Conservation (phyloP, 2,329 filamentous ascomycete genomes). For the Madurella fahalii region DNA sequence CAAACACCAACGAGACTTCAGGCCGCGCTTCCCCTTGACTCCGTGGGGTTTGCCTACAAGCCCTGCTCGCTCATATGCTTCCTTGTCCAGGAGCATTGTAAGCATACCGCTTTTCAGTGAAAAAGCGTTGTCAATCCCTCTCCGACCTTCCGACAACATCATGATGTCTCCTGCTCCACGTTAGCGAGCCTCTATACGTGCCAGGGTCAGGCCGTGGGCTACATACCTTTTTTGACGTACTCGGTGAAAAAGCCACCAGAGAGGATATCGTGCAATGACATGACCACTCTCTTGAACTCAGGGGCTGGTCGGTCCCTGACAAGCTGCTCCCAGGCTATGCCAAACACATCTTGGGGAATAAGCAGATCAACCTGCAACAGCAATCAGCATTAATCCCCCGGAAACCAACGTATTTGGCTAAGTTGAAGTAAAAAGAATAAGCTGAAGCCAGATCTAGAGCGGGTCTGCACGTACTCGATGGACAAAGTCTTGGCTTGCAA, state of each 20-base stretch:
- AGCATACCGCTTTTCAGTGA: conserved; percentile 66
- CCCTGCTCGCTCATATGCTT: conserved; percentile 78
- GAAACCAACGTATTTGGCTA: background rate
- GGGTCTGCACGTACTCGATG: conserved; percentile 45
- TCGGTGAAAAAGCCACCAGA: conserved; percentile 73
- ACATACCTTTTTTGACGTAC: conserved; percentile 73
- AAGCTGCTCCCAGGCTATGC: conserved; percentile 51
- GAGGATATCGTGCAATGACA: conserved; percentile 69
- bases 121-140: conserved; percentile 68
- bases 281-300: conserved; percentile 63
- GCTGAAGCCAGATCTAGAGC: background rate
- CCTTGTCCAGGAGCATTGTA: conserved; percentile 72
- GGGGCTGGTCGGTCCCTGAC: conserved; percentile 35
- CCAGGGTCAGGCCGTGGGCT: background rate
- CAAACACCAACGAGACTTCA: conserved; percentile 71
- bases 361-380: conserved; percentile 59
- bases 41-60: conserved; percentile 67
- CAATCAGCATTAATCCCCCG: background rate
- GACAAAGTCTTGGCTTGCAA: conserved; percentile 61
- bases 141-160: conserved; percentile 77
- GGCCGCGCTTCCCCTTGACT: conserved; percentile 51
- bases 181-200: background rate
- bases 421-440: background rate
- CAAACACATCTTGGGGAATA: conserved; percentile 61
- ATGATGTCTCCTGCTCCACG: conserved; percentile 61